These are phyloP conservation scores for Neurospora terricola DNA, from an alignment of 495 filamentous ascomycete genomes.

Conservation along the genomic window DNA sequence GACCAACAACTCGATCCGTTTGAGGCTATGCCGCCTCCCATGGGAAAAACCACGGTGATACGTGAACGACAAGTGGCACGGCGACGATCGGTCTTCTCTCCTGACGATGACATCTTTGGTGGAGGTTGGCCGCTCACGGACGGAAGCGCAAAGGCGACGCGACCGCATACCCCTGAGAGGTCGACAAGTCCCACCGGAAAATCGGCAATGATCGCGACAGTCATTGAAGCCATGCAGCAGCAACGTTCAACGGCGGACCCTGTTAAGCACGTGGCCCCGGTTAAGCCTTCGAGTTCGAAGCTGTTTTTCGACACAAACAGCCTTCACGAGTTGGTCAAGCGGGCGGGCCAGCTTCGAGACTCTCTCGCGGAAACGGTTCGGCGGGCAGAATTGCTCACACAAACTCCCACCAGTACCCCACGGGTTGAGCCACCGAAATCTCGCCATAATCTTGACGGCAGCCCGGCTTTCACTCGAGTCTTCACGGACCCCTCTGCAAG, in stretches of 20 bases:
- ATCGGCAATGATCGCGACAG: slow-evolving; percentile 56
- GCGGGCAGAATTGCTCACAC: slow-evolving; percentile 62
- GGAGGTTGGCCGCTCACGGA: slow-evolving; percentile 34
- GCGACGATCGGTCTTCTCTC: slow-evolving; percentile 49
- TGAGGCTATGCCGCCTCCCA: slow-evolving; percentile 25
- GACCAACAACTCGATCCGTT: slow-evolving; percentile 26
- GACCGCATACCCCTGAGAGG: slow-evolving; percentile 31
- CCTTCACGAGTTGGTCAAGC: slow-evolving; percentile 74
- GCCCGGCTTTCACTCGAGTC: slow-evolving; percentile 52
- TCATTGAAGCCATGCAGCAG: slow-evolving; percentile 77
- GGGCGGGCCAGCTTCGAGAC: slow-evolving; percentile 66
- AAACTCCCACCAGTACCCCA: slow-evolving; percentile 47
- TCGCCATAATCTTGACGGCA: slow-evolving; percentile 37
- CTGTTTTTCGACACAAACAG: slow-evolving; percentile 88
- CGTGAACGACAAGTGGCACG: slow-evolving; percentile 29
- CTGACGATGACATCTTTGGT: slow-evolving; percentile 57
- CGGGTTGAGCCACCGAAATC: slow-evolving; percentile 16
- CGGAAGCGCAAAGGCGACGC: slow-evolving; percentile 16
- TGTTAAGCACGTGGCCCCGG: slow-evolving; percentile 31
- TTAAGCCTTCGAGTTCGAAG: slow-evolving; percentile 52
- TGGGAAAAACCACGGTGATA: slow-evolving; percentile 31
- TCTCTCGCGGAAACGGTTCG: slow-evolving; percentile 67
- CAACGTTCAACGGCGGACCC: slow-evolving; percentile 38
- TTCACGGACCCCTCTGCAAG: slow-evolving; percentile 45
- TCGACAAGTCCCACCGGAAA: slow-evolving; percentile 18